Evolutionary conservation across 2,329 filamentous ascomycete genomes (phyloP).

Genomic region (Amesomyces nigricolor): DNA sequence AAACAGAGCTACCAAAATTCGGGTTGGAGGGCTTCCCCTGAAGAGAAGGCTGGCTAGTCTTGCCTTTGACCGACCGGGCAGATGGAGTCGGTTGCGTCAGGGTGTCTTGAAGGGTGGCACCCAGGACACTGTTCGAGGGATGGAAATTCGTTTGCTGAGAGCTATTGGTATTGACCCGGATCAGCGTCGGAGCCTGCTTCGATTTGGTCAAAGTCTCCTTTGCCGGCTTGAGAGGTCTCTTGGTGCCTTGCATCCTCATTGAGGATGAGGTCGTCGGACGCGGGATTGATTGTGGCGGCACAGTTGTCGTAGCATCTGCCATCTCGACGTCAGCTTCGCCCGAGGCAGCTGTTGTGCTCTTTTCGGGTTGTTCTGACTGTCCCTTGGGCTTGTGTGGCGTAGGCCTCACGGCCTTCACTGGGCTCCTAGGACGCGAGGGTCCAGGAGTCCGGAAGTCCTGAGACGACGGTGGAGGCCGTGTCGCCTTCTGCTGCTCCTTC

Average conservation of each 20-base stretch:
- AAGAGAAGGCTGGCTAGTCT: slow-evolving; percentile 61
- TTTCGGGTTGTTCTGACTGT: slow-evolving; percentile 29
- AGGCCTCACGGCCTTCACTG: slow-evolving; percentile 40
- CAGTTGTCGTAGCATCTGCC: slow-evolving; percentile 47
- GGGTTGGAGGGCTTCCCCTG: slow-evolving; percentile 51
- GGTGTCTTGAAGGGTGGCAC: slow-evolving; percentile 55
- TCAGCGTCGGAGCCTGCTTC: slow-evolving; percentile 66
- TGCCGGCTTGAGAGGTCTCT: slow-evolving; percentile 56
- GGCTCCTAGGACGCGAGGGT: slow-evolving; percentile 34
- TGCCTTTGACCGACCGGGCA: slow-evolving; percentile 47
- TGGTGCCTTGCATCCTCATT: slow-evolving; percentile 46
- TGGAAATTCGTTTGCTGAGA: slow-evolving; percentile 57
- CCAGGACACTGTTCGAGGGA: slow-evolving; percentile 51
- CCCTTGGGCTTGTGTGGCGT: slow-evolving; percentile 49
- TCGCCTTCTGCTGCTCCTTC: slow-evolving; percentile 42
- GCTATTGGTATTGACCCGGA: slow-evolving; percentile 59
- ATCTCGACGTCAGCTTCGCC: slow-evolving; percentile 50
- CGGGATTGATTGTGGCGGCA: slow-evolving; percentile 57
- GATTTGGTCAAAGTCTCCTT: slow-evolving; percentile 54
- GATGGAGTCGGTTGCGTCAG: slow-evolving; percentile 35
- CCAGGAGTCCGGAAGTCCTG: slow-evolving; percentile 28
- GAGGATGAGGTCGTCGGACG: slow-evolving; percentile 45
- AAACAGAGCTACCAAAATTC: slow-evolving; percentile 60
- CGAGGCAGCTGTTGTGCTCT: slow-evolving; percentile 29
- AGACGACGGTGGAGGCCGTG: slow-evolving; percentile 13